Percentiles rank a stretch among this genome's conserved stretches.
phyloP scores from a whole-genome alignment of 1,284 basidiomycete genomes.

The Lentinula novae-zelandiae region DNA sequence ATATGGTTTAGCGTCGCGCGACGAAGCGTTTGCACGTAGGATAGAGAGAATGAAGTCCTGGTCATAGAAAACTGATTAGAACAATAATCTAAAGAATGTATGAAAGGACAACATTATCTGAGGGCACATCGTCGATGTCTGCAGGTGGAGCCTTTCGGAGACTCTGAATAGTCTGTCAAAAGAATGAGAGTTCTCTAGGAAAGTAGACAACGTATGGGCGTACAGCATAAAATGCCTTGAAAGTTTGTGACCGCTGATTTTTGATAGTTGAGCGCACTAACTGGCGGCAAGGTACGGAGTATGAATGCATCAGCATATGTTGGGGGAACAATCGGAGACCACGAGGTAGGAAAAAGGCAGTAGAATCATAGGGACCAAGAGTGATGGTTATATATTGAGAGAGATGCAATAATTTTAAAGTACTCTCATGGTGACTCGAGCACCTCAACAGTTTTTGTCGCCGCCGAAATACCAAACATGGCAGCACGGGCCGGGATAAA shows the following conservation, averaged over 20 bases:
- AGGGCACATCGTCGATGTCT: conserved; percentile 42
- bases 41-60: conserved; percentile 98
- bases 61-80: conserved; percentile 10
- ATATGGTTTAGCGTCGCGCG: conserved; percentile 88
- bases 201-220: conserved; percentile 18
- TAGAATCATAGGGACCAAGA: not conserved
- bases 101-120: conserved; percentile 44
- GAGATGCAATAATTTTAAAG: not conserved
- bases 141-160: conserved; percentile 32
- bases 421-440: conserved; percentile 2
- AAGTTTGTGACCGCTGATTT: conserved; percentile 33
- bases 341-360: not conserved
- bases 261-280: conserved; percentile 26
- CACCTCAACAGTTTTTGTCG: not conserved
- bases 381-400: not conserved
- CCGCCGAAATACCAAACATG: not conserved
- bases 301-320: conserved; percentile 26
- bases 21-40: conserved; percentile 88
- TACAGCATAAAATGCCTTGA: conserved; percentile 64
- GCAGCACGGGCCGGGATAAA: not conserved
- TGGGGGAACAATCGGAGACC: not conserved
- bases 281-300: conserved; percentile 20
- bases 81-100: conserved; percentile 2
- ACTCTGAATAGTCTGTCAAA: conserved; percentile 46
- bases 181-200: conserved; percentile 11